Evolutionary conservation across 1,139 yeast genomes (phyloP), one percentile per base, ranked within the genome.

Genomic region (Blastobotrys illinoisensis): DNA sequence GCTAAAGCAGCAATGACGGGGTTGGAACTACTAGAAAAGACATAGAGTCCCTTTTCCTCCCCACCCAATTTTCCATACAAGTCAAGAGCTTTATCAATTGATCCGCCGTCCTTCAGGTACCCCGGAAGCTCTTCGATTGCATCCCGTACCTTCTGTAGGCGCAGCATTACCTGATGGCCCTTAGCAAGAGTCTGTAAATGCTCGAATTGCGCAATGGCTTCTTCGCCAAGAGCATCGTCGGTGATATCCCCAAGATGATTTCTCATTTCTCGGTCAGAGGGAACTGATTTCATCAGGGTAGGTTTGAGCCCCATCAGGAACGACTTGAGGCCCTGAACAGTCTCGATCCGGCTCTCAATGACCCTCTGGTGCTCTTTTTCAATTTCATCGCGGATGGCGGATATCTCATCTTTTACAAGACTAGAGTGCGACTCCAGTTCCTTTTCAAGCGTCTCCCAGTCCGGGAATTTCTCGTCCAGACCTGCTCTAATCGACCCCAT

Each of bases 1-100:
- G 60, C 58, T 32, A 60, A 32, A 2, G 54, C 48, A 13, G 52
- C 26, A 4, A 59, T 26, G 1, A 54, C 57, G 5, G 55, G 54
- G 40, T 48, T 56, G 23, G 55, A 50, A 16, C 55, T 50, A 26
- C 21, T 46, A 14, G 55, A 16, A 50, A 28, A 53, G 18, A 46
- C 53, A n/a, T 44, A 6, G 43, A 48, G 26, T 20, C 51, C 56
- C 32, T 55, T 32, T 47, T 52, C 54, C 6, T 49, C 53, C 11
- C 51, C 52, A 43, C 54, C 20, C 20, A 54, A n/a, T 6, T 28
- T 43, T 5, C 46, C 20, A 28, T 50, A 55, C 20, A 50, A 13
- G 14, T 28, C 49, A 44, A 49, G n/a, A 19, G 51, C 43, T n/a
- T 44, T 36, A 14, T 54, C 52, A 32, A 32, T n/a, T n/a, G 40